Evolutionary conservation across 2,329 filamentous ascomycete genomes (phyloP).

Genomic region (Fusarium sp.): DNA sequence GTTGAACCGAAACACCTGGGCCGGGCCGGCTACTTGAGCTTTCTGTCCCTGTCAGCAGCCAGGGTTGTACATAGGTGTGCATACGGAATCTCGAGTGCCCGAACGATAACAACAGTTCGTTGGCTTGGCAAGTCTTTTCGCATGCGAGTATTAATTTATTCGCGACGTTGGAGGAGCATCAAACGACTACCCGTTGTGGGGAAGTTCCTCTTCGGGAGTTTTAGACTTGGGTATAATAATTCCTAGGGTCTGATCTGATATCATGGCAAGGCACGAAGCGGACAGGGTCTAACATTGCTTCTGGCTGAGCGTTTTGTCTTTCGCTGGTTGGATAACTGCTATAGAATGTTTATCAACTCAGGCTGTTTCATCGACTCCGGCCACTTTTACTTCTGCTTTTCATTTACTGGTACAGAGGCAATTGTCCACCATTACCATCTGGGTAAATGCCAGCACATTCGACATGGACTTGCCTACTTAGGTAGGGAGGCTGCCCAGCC

Average conservation of each 20-base stretch:
- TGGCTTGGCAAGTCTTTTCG: not conserved
- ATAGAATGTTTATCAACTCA: not conserved
- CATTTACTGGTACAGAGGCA: not conserved
- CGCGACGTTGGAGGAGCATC: slow-evolving; percentile 1
- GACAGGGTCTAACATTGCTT: not conserved
- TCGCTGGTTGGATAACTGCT: not conserved
- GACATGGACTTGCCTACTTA: slow-evolving; percentile 15
- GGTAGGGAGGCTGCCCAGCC: slow-evolving; percentile 4
- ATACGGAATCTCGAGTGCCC: slow-evolving; percentile 6
- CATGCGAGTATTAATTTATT: not conserved
- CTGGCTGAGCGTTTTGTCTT: not conserved
- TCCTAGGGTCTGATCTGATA: slow-evolving; percentile 1
- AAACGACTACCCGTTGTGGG: slow-evolving; percentile 1
- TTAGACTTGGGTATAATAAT: not conserved
- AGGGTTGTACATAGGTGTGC: slow-evolving; percentile 1
- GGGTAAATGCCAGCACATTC: slow-evolving; percentile 9
- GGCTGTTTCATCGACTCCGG: not conserved
- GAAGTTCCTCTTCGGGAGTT: not conserved
- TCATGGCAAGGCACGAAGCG: not conserved
- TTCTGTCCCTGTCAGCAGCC: slow-evolving; percentile 7
- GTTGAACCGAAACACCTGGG: slow-evolving; percentile 16
- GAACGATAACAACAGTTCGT: not conserved
- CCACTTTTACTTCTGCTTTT: not conserved
- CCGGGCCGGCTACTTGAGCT: slow-evolving; percentile 11
- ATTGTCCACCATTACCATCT: slow-evolving; percentile 4